Base-by-base conservation (phyloP, 2,329 filamentous ascomycete genomes). In the Pseudophaeomoniella oleicola region DNA sequence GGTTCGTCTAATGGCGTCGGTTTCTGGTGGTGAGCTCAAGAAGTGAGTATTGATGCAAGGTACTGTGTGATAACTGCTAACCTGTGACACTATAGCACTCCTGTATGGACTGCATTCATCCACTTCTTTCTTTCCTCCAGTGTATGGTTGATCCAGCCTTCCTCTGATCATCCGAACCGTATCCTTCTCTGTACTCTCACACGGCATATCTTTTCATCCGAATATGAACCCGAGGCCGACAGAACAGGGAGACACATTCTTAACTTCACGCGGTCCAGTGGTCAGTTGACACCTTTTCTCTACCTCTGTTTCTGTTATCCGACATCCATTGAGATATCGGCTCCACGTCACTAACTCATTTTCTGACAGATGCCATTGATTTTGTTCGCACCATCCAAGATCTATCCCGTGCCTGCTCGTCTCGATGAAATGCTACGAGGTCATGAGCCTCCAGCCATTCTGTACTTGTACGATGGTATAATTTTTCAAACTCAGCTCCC, bases 81-180 rank as follows among this genome's bases (percentile, higher is more conserved):
- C n/a, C 22, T 6, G 22, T 32, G n/a, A n/a, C n/a, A n/a, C 5
- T 15, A 19, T 34, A 65, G 63, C 14, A 66, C 69, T 2, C 72
- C 73, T 0, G 67, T 77, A 38, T 78, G 73, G 73, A 78, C 71
- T 2, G 67, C 68, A 0, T 73, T 72, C 41, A 58, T 72, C 14
- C 67, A 65, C 1, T 53, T 62, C 16, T 61, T 66, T 37, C 52
- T 71, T 19, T 53, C 54, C 17, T 55, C 60, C 36, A 58, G 52
- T 4, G 55, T 54, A 19, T 75, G 71, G 69, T 58, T 69, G 39
- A 60, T 59, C 30, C 40, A 37, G 30, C 12, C 36, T 12, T 39
- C 39, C 27, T 17, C 32, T 18, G 22, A n/a, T 9, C 38, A 41
- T 17, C 54, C 51, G 9, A 61, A 56, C 29, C 59, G 61, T 2